Base-by-base conservation (phyloP, 345 rosid genomes). In the Geranium rotundifolium region DNA sequence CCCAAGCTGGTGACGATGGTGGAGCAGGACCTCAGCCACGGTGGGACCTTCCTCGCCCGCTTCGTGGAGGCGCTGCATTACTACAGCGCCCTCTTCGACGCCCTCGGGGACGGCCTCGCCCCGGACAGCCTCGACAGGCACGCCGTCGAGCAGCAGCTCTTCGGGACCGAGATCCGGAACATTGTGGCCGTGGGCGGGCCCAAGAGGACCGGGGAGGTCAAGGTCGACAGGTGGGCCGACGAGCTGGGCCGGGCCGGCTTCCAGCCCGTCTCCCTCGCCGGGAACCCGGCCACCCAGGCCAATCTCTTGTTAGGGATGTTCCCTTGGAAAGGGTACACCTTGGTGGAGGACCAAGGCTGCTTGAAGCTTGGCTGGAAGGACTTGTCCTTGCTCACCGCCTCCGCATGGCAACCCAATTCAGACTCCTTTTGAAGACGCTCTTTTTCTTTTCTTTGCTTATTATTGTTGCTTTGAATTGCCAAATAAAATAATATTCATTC, bases 281-380 rank as follows among this genome's bases (percentile, higher is more conserved):
- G 98, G 0, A 89, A 77, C 87, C 98, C 96, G 73, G 96, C 89
- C 0, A 80, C 87, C 0, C 98, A 92, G 70, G 98, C 98, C 3
- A 80, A 87, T 30, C 76, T 92, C 71, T 70, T 92, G 72, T 76
- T 92, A 1, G 91, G 91, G 9, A 92, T 92, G 96, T 80, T 87
- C 62, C 96, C 98, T 6, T 85, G 98, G 95, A 87, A 85, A 71
- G 98, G 98, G 1, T 92, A 92, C 17, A 87, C 95, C 2, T 67
- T 92, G 65, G 89, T 85, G 17, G 88, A 92, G 78, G 91, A 92
- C 34, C 75, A 73, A 50, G 96, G 95, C 57, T 77, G 83, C 73
- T 71, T 92, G 71, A 90, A 88, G 27, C 75, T 92, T 41, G 98
- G 98, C 4, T 92, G 98, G 98, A 92, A 92, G 80, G 96, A 92